Evolutionary conservation across 306 rosid genomes (phyloP), one percentile per base, ranked within the genome.

Genomic region (Dicorynia guianensis): DNA sequence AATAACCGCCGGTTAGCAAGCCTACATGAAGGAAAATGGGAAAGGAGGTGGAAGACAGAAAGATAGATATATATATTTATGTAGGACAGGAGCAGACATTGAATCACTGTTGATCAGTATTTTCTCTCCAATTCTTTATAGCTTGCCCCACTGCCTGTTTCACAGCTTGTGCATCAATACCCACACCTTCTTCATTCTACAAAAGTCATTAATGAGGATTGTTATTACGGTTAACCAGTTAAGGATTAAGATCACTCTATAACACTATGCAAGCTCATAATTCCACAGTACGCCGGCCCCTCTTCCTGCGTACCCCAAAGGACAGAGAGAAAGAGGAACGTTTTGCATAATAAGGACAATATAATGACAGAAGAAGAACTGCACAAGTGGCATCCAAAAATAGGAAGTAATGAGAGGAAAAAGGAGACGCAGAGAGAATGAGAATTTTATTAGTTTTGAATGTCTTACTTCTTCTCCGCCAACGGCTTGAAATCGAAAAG

Each of bases 401-500:
- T 8, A 10, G 14, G 59, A 43, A 48, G 44, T 48, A 34, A 49
- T 14, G 44, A 67, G 59, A 33, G 52, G 20, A 13, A 30, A 67
- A 67, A 65, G 0, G 59, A 53, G 35, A 34, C 10, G 34, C 34
- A 48, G 5, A 5, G 0, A 52, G 52, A 15, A 19, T 25, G 30
- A 25, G 30, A 25, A 25, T 25, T 25, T 25, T 25, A 1, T 25
- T 25, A 25, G 30, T 25, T 25, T 25, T 25, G 2, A 25, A 25
- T 53, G n/a, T 30, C 92, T 85, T 87, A 91, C 97, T 74, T 89
- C 91, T 79, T 77, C 89, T 74, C 86, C 30, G 30, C 30, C 93
- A 79, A 87, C 75, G 17, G 97, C 97, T 78, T 86, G 93, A 70
- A 91, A 83, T 30, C 72, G 87, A 71, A 89, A 89, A 79, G 67